Evolutionary conservation across 2,329 filamentous ascomycete genomes (phyloP).

Genomic region (Metarhizium sp.): DNA sequence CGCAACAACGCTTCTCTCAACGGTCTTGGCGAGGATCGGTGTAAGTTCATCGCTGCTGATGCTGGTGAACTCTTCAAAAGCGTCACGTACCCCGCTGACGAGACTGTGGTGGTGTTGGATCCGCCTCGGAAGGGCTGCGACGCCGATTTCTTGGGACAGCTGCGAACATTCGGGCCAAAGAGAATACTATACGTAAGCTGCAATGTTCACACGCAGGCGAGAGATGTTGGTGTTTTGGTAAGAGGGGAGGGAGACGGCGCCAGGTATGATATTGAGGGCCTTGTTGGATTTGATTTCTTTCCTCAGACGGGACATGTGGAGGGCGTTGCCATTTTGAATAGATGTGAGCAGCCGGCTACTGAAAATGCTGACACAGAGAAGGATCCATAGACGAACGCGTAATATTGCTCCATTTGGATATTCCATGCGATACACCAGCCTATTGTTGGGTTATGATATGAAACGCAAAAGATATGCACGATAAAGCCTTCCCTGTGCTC

Average conservation of each 20-base stretch:
- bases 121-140: constrained; percentile 96
- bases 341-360: constrained; percentile 32
- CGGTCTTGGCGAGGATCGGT: constrained; percentile 54
- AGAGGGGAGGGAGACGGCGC: constrained; percentile 45
- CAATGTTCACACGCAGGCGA: constrained; percentile 94
- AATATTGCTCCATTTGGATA: background rate
- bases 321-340: constrained; percentile 55
- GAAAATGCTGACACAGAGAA: background rate
- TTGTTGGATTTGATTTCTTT: constrained; percentile 95
- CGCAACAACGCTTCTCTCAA: constrained; percentile 72
- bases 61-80: constrained; percentile 73
- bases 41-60: constrained; percentile 82
- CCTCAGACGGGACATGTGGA: constrained; percentile 72
- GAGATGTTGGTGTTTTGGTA: constrained; percentile 84
- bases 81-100: constrained; percentile 61
- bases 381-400: background rate
- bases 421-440: background rate
- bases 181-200: constrained; percentile 92
- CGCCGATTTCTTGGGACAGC: constrained; percentile 68
- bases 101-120: constrained; percentile 91
- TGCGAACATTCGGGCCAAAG: constrained; percentile 67
- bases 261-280: constrained; percentile 78
- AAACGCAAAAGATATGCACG: background rate
- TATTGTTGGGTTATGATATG: background rate
- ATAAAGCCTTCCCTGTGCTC: background rate